phyloP scores from a whole-genome alignment of 352 stramenopile species.

The Phytophthora ramorum region DNA sequence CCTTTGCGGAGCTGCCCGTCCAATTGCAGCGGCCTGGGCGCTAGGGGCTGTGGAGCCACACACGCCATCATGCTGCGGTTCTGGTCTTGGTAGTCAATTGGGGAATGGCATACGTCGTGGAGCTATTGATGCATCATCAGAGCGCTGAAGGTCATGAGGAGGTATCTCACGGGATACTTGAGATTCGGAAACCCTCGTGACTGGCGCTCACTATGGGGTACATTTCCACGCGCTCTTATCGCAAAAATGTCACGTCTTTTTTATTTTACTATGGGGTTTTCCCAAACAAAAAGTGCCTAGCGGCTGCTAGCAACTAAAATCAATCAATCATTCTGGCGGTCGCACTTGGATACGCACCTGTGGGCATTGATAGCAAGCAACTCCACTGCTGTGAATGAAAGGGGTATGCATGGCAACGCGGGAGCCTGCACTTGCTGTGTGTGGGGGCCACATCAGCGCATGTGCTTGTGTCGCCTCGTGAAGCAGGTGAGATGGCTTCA shows the following conservation, averaged over 20 bases:
- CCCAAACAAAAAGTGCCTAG: background rate
- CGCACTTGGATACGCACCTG: slow-evolving; percentile 22
- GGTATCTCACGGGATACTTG: slow-evolving; percentile 24
- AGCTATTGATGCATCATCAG: slow-evolving; percentile 32
- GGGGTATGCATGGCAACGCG: background rate
- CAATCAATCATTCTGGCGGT: slow-evolving; percentile 22
- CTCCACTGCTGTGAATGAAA: slow-evolving; percentile 11
- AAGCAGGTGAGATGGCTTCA: background rate
- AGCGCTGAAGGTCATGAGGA: slow-evolving; percentile 23
- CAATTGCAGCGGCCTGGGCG: background rate
- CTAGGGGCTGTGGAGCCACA: slow-evolving; percentile 2
- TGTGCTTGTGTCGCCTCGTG: background rate
- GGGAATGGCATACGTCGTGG: slow-evolving; percentile 15
- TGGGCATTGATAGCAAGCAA: slow-evolving; percentile 13
- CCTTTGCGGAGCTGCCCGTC: slow-evolving; percentile 27
- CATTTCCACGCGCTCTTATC: slow-evolving; percentile 35
- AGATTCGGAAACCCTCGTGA: slow-evolving; percentile 21
- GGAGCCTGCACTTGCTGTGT: background rate
- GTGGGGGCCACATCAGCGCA: background rate
- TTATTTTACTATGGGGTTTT: slow-evolving; percentile 1
- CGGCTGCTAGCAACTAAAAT: slow-evolving; percentile 23
- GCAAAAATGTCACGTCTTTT: slow-evolving; percentile 11
- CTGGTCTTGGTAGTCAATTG: slow-evolving; percentile 9
- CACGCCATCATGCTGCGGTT: slow-evolving; percentile 35
- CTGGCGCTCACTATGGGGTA: slow-evolving; percentile 24